Conservation (phyloP, 768 basidiomycete species). For the Leucosporidium creatinivorum region DNA sequence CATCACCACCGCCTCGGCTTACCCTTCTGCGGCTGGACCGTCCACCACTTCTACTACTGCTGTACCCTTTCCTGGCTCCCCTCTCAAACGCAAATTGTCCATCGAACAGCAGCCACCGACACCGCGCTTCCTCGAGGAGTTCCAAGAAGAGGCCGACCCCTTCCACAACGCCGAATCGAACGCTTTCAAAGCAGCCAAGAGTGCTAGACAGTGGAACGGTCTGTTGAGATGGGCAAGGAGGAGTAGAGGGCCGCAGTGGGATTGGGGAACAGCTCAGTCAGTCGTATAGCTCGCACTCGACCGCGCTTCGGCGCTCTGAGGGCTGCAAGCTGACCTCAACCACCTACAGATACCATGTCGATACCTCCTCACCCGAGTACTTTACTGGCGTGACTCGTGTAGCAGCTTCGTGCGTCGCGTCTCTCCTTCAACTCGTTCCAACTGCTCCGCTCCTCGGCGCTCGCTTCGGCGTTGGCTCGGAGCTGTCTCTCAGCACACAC, state of each 20-base stretch:
- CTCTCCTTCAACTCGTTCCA: too few relatives aligned
- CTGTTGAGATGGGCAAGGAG: background rate
- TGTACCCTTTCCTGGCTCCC: background rate
- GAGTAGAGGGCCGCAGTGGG: constrained; percentile 6
- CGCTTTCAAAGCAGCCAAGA: constrained; percentile 2
- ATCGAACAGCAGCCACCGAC: too few relatives aligned
- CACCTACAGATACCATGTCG: background rate
- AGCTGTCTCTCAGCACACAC: too few relatives aligned
- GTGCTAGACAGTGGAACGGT: constrained; percentile 2
- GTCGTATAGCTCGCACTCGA: background rate
- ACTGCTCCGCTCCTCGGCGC: too few relatives aligned
- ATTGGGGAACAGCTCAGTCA: constrained; percentile 3
- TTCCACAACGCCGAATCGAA: background rate
- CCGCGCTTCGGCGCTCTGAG: background rate
- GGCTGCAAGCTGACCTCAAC: background rate
- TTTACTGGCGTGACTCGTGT: background rate
- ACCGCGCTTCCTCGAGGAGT: background rate
- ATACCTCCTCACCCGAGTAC: background rate
- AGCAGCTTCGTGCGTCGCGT: too few relatives aligned
- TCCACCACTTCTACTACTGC: background rate
- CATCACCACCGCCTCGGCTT: background rate
- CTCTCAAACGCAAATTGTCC: background rate
- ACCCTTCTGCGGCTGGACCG: background rate
- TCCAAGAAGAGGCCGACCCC: background rate
- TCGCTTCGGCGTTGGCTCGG: too few relatives aligned